Conservation (phyloP, 2,329 filamentous ascomycete genomes). For the Alternaria metachromatica region DNA sequence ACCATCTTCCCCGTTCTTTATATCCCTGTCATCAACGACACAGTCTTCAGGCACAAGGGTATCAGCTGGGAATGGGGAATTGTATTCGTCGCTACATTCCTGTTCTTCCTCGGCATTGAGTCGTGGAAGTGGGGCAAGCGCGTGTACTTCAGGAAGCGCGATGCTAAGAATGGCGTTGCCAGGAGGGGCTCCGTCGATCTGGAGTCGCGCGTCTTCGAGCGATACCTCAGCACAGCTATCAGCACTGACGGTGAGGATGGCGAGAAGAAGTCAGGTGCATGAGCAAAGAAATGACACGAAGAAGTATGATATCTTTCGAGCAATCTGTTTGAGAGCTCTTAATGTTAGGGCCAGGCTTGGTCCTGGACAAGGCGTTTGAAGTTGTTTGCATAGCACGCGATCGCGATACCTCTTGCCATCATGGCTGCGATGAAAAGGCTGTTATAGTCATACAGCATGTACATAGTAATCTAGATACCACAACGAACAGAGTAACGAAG, state of each 20-base stretch:
- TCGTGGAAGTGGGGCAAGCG: slow-evolving; percentile 72
- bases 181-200: slow-evolving; percentile 39
- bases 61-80: slow-evolving; percentile 75
- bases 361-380: slow-evolving; percentile 16
- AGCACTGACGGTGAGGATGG: slow-evolving; percentile 36
- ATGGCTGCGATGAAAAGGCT: slow-evolving; percentile 18
- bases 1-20: slow-evolving; percentile 55
- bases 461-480: slow-evolving; percentile 20
- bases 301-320: background rate
- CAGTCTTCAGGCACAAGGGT: slow-evolving; percentile 69
- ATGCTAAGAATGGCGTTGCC: slow-evolving; percentile 24
- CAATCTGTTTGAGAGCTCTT: background rate
- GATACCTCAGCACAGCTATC: slow-evolving; percentile 42
- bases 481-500: background rate
- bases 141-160: slow-evolving; percentile 40
- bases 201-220: slow-evolving; percentile 40
- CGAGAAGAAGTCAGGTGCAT: slow-evolving; percentile 32
- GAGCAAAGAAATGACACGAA: background rate
- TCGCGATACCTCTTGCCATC: slow-evolving; percentile 29
- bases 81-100: slow-evolving; percentile 65
- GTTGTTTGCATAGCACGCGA: slow-evolving; percentile 28
- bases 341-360: slow-evolving; percentile 1
- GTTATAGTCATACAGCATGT: slow-evolving; percentile 11
- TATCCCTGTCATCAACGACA: slow-evolving; percentile 70
- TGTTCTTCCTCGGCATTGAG: slow-evolving; percentile 72